phyloP scores from a whole-genome alignment of 2,329 filamentous ascomycete genomes.

The Botryotinia globosa region DNA sequence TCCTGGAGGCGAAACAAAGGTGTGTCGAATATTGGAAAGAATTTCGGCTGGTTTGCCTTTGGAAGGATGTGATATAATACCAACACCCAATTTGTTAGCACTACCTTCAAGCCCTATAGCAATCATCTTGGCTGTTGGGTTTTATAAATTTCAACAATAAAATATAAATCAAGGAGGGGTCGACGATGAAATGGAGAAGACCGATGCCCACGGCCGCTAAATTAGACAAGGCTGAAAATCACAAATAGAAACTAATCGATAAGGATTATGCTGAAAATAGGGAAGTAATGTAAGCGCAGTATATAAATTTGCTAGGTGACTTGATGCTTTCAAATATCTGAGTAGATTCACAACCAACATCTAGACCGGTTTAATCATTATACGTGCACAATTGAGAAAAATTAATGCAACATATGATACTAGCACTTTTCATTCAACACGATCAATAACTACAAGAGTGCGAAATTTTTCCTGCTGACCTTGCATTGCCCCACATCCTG shows the following conservation, averaged over 20 bases:
- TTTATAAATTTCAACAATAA: neutral
- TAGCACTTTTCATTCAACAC: neutral
- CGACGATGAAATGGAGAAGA: neutral
- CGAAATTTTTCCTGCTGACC: constrained; percentile 21
- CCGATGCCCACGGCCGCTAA: constrained; percentile 7
- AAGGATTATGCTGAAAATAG: constrained; percentile 13
- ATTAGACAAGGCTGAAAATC: constrained; percentile 15
- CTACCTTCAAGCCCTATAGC: constrained; percentile 82
- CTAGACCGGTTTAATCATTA: neutral
- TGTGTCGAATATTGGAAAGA: constrained; percentile 92
- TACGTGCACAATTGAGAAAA: constrained; percentile 8
- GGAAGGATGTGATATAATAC: constrained; percentile 76
- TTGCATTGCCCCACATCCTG: constrained; percentile 12
- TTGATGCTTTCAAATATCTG: neutral
- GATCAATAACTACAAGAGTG: constrained; percentile 11
- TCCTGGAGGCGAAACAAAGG: constrained; percentile 86
- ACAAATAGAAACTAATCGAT: constrained; percentile 17
- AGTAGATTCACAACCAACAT: neutral
- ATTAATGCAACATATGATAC: neutral
- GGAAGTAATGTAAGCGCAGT: neutral
- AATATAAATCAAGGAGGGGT: constrained; percentile 1
- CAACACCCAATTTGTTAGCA: constrained; percentile 95
- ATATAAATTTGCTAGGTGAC: neutral
- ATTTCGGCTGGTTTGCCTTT: constrained; percentile 55
- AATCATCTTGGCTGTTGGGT: constrained; percentile 48